phyloP scores from a whole-genome alignment of 2,329 filamentous ascomycete genomes.

The Plenodomus lindquistii region DNA sequence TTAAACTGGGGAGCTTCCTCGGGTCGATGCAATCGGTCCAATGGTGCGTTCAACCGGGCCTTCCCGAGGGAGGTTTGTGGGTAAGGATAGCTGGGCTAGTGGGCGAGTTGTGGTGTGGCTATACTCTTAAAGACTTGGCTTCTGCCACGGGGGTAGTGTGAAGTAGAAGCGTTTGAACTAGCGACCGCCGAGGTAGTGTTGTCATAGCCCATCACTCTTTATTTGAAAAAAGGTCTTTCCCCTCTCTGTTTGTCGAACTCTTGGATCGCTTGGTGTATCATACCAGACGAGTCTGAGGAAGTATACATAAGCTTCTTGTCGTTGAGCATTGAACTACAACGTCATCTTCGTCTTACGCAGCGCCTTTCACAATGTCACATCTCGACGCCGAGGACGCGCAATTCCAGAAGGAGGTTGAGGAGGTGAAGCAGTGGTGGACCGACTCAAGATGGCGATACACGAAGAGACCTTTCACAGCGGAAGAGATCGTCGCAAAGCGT shows the following conservation, averaged over 20 bases:
- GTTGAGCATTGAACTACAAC: background rate
- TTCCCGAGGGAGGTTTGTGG: conserved; percentile 32
- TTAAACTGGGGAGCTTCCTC: conserved; percentile 22
- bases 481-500: conserved; percentile 95
- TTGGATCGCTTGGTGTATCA: conserved; percentile 1
- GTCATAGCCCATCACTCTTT: conserved; percentile 24
- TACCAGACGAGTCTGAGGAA: background rate
- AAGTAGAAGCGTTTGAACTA: conserved; percentile 1
- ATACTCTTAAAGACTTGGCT: conserved; percentile 40
- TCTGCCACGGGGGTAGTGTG: conserved; percentile 11
- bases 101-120: conserved; percentile 20
- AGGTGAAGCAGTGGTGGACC: conserved; percentile 92
- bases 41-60: conserved; percentile 41
- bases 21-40: conserved; percentile 37
- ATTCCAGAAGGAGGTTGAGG: conserved; percentile 80
- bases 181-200: conserved; percentile 28
- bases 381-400: conserved; percentile 70
- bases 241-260: background rate
- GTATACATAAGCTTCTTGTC: background rate
- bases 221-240: conserved; percentile 2
- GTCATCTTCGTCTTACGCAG: background rate
- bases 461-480: conserved; percentile 88
- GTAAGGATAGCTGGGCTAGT: conserved; percentile 12
- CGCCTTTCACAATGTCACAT: conserved; percentile 30
- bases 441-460: conserved; percentile 92